phyloP scores from a whole-genome alignment of 768 basidiomycete genomes.

The Panaeolus cyanescens region DNA sequence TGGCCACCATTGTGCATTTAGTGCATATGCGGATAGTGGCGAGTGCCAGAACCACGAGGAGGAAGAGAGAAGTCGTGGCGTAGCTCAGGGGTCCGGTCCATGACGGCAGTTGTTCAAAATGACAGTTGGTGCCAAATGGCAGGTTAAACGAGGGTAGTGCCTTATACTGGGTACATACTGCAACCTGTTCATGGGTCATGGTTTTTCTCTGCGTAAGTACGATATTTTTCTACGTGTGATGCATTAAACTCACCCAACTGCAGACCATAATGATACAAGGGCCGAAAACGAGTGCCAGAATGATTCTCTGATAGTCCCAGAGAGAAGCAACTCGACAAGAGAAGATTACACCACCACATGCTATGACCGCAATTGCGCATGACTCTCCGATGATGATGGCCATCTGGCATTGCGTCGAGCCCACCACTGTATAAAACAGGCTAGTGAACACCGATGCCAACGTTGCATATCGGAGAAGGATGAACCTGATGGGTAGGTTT shows the following conservation, averaged over 20 bases:
- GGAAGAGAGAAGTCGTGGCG: constrained; percentile 31
- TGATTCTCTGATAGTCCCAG: constrained; percentile 29
- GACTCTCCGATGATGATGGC: constrained; percentile 30
- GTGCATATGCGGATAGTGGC: constrained; percentile 23
- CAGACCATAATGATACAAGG: constrained; percentile 28
- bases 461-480: constrained; percentile 33
- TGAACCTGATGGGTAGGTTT: constrained; percentile 21
- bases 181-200: constrained; percentile 20
- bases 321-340: constrained; percentile 33
- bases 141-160: constrained; percentile 23
- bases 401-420: constrained; percentile 28
- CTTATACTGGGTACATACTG: constrained; percentile 30
- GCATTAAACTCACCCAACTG: constrained; percentile 35
- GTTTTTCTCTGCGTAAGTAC: neutral
- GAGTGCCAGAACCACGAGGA: constrained; percentile 25
- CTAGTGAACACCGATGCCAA: constrained; percentile 28
- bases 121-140: constrained; percentile 35
- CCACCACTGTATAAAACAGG: constrained; percentile 28
- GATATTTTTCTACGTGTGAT: neutral
- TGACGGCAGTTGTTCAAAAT: constrained; percentile 27
- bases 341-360: constrained; percentile 32
- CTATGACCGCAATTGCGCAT: constrained; percentile 28
- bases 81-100: constrained; percentile 34
- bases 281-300: constrained; percentile 21
- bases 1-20: constrained; percentile 17